Evolutionary conservation across 1,139 yeast genomes (phyloP).

Genomic region (Saccharomyces pastorianus): DNA sequence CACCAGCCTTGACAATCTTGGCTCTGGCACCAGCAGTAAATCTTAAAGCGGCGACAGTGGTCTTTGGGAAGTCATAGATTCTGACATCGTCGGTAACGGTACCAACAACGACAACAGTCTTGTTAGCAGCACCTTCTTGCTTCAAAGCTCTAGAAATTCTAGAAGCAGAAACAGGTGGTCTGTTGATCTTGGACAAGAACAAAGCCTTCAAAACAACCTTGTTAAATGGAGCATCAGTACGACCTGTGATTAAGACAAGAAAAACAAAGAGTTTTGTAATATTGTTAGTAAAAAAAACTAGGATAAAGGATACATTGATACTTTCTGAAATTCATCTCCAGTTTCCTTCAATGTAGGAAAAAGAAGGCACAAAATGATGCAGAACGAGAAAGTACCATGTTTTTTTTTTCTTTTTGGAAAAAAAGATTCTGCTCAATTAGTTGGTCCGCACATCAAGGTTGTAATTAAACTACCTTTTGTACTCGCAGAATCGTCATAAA

Average conservation of each 20-base stretch:
- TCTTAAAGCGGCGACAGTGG: too few relatives aligned
- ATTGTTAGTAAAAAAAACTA: conserved; percentile 17
- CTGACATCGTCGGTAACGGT: too few relatives aligned
- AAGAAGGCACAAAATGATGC: background rate
- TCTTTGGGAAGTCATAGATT: too few relatives aligned
- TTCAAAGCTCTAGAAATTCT: too few relatives aligned
- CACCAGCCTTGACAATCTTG: too few relatives aligned
- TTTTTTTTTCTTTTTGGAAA: conserved; percentile 2
- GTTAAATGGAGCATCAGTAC: too few relatives aligned
- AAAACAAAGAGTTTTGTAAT: conserved; percentile 6
- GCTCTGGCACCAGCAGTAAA: too few relatives aligned
- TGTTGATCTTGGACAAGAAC: too few relatives aligned
- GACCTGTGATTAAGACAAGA: background rate
- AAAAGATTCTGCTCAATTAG: conserved; percentile 27
- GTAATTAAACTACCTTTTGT: conserved; percentile 24
- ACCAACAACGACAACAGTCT: too few relatives aligned
- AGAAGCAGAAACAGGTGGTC: too few relatives aligned
- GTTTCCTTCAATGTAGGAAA: conserved; percentile 6
- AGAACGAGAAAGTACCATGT: background rate
- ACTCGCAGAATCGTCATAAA: conserved; percentile 48
- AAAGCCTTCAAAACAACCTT: too few relatives aligned
- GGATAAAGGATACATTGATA: background rate
- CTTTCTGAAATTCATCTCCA: background rate
- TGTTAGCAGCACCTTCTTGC: too few relatives aligned
- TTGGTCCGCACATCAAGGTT: conserved; percentile 14